These are phyloP conservation scores for Phytophthora chlamydospora DNA, from an alignment of 352 stramenopile species.

Conservation along the genomic window DNA sequence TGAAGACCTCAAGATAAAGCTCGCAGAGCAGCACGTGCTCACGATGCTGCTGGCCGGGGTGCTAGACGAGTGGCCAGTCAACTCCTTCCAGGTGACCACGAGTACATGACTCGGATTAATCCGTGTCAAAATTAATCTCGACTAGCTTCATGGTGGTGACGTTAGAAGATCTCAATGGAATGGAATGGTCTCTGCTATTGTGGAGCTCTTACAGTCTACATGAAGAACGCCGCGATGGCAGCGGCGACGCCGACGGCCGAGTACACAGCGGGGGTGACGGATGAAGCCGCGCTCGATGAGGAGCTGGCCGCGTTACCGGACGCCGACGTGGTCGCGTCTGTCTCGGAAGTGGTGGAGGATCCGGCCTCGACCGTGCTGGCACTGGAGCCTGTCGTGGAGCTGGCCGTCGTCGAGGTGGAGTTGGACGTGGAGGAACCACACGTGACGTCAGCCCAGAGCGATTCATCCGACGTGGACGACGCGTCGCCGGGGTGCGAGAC, in stretches of 20 bases:
- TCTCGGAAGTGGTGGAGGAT: slow-evolving; percentile 5
- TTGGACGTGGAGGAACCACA: slow-evolving; percentile 31
- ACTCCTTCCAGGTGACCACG: not conserved
- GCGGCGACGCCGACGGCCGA: slow-evolving; percentile 20
- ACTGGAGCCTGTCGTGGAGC: slow-evolving; percentile 20
- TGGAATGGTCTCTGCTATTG: slow-evolving; percentile 7
- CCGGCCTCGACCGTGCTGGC: slow-evolving; percentile 19
- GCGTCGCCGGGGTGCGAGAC: slow-evolving; percentile 44
- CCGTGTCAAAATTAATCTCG: slow-evolving; percentile 4
- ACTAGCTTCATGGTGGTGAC: not conserved
- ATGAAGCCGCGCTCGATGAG: slow-evolving; percentile 24
- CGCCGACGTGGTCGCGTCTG: slow-evolving; percentile 17
- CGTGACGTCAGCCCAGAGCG: slow-evolving; percentile 38
- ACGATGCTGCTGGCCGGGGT: slow-evolving; percentile 17
- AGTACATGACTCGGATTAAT: slow-evolving; percentile 6
- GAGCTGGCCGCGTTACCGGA: slow-evolving; percentile 8
- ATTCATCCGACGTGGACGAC: slow-evolving; percentile 32
- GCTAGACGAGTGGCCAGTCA: slow-evolving; percentile 17
- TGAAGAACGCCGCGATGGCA: slow-evolving; percentile 24
- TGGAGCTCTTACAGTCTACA: slow-evolving; percentile 24
- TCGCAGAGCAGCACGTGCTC: slow-evolving; percentile 24
- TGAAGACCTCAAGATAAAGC: slow-evolving; percentile 20
- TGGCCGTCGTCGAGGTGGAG: slow-evolving; percentile 9
- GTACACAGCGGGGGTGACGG: slow-evolving; percentile 26
- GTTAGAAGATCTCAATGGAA: not conserved